Conservation (phyloP, 2,329 filamentous ascomycete species). For the Exophiala lecanii-corni region DNA sequence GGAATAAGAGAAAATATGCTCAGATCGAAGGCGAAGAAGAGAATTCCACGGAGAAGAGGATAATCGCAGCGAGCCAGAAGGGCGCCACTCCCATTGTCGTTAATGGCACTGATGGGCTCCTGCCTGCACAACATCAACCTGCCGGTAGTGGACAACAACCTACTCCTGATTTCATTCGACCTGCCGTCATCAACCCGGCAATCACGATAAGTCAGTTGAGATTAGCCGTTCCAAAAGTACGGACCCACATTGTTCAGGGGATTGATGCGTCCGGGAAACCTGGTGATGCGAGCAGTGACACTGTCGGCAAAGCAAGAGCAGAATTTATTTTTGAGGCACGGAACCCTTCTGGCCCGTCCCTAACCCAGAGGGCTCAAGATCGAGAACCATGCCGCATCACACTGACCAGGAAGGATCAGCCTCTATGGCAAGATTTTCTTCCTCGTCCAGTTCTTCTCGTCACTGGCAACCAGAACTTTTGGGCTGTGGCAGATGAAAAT, state of each 20-base stretch:
- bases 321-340: slow-evolving; percentile 81
- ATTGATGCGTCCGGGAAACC: slow-evolving; percentile 55
- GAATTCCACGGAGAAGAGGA: slow-evolving; percentile 53
- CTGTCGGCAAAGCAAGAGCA: slow-evolving; percentile 51
- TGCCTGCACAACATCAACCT: slow-evolving; percentile 64
- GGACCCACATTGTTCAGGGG: slow-evolving; percentile 75
- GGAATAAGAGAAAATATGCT: slow-evolving; percentile 84
- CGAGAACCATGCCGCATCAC: slow-evolving; percentile 81
- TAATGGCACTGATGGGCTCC: slow-evolving; percentile 71
- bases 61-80: slow-evolving; percentile 55
- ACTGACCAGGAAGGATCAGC: slow-evolving; percentile 71
- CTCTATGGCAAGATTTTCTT: slow-evolving; percentile 91
- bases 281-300: slow-evolving; percentile 33
- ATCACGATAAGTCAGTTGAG: slow-evolving; percentile 78
- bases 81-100: slow-evolving; percentile 70
- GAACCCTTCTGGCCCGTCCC: slow-evolving; percentile 63
- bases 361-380: slow-evolving; percentile 56
- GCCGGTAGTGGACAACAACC: slow-evolving; percentile 57
- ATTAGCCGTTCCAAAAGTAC: slow-evolving; percentile 80
- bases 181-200: slow-evolving; percentile 78
- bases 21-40: slow-evolving; percentile 73
- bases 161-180: slow-evolving; percentile 79
- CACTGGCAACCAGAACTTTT: slow-evolving; percentile 85
- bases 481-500: slow-evolving; percentile 90
- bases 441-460: slow-evolving; percentile 82